These are phyloP conservation scores for Protomyces gravidus DNA, from an alignment of 1,139 yeast genomes.

Conservation along the genomic window DNA sequence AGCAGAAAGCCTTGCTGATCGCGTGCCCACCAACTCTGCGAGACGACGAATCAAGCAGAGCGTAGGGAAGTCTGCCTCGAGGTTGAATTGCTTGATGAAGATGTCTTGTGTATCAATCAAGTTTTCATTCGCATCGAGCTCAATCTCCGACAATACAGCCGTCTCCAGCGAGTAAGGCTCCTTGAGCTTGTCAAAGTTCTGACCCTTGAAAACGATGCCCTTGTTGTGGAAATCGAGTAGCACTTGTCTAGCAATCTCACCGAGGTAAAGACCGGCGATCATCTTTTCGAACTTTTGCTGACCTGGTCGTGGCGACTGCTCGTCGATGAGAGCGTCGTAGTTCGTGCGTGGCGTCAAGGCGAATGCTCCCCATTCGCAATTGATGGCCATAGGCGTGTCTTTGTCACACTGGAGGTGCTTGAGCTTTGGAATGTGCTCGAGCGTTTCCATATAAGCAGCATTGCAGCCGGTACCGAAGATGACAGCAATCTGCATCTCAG, in stretches of 20 bases:
- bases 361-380: conserved; percentile 94
- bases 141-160: conserved; percentile 78
- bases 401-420: conserved; percentile 66
- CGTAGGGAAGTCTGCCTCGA: conserved; percentile 70
- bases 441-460: conserved; percentile 79
- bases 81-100: conserved; percentile 55
- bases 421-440: conserved; percentile 72
- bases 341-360: conserved; percentile 72
- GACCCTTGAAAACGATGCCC: conserved; percentile 63
- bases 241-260: conserved; percentile 81
- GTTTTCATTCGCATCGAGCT: conserved; percentile 83
- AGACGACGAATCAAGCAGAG: conserved; percentile 76
- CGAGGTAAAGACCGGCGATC: conserved; percentile 95
- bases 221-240: conserved; percentile 66
- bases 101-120: conserved; percentile 68
- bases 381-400: conserved; percentile 83
- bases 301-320: conserved; percentile 89
- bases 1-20: conserved; percentile 87
- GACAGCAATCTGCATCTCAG: conserved; percentile 86
- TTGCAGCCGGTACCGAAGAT: conserved; percentile 98
- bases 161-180: conserved; percentile 76
- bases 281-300: conserved; percentile 95
- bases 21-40: conserved; percentile 82
- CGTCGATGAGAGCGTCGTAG: conserved; percentile 75
- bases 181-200: conserved; percentile 59